Evolutionary conservation across 2,329 filamentous ascomycete species (phyloP), one percentile per base, ranked within the genome.

Genomic region (Rhynchosporium agropyri): DNA sequence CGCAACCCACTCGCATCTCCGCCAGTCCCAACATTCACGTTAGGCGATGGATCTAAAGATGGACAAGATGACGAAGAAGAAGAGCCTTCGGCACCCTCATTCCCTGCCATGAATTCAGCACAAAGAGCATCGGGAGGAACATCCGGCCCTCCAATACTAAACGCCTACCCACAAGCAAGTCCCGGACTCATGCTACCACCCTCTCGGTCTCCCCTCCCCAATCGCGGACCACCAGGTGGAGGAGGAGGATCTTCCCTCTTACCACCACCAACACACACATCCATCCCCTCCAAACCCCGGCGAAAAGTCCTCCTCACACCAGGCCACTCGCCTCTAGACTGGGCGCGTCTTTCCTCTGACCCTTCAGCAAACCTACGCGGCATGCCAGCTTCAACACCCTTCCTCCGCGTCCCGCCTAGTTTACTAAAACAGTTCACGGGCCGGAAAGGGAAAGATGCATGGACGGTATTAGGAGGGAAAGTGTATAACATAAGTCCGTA

Each of bases 401-500:
- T 86, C 80, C 78, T 91, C 48, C 87, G 90, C 51, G 92, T 99
- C 42, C 91, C 93, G 5, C 93, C 94, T 1, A 88, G 87, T 4
- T 85, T 91, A 82, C 82, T 99, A 12, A 89, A 88, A 74, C 77
- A 80, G 45, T 87, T 92, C 77, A 96, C 90, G 45, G 94, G 94
- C 0, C 86, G 94, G 15, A 50, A 51, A 9, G 38, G 48, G 36
- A 64, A 64, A 28, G 54, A 96, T 71, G 92, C 93, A 0, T 99
- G 95, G 95, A 96, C 90, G 64, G 90, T 87, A 1, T 88, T 96
- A 65, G 89, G 91, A 64, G 93, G 94, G 1, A 90, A 90, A 72
- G 94, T 98, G 33, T 99, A 98, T 78, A 98, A 98, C 73, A 88
- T 99, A 63, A 89, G 89, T 0, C 92, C 94, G 0, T 99, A 98